Base-by-base conservation (phyloP, 2,329 filamentous ascomycete species). In the Sporothrix dimorphospora region DNA sequence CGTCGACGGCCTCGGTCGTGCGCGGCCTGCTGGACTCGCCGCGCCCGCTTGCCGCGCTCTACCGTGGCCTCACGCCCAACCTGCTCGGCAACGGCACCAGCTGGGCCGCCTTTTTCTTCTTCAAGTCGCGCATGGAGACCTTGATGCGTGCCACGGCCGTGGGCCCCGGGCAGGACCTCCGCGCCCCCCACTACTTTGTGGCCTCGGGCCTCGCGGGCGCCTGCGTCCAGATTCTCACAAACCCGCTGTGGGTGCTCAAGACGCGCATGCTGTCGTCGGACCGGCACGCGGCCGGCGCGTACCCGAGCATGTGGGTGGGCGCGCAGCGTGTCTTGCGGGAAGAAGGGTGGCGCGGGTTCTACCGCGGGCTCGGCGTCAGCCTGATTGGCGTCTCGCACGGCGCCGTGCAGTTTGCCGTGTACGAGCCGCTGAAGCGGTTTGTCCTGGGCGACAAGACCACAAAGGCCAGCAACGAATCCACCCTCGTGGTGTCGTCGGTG, bases 201-300 rank as follows among this genome's bases (percentile, higher is more conserved):
- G 89, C 94, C 4, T 94, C 92, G 45, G 92, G 84, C n/a, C 78
- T 86, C 38, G 84, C 87, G 75, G 94, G 95, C 40, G 85, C 91
- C 21, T 81, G 93, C 53, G 97, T 94, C 1, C 92, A 94, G 57
- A 83, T 93, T 40, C 86, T 95, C 75, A 98, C 96, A 40, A 98
- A 98, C 80, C 96, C 96, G 2, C 91, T 99, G 77, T 99, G 96
- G 96, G 96, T 99, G 2, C 90, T 99, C 80, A 98, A 98, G 85
- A 98, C 95, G 9, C 92, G 96, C 75, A 98, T 99, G 94, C 85
- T 98, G 30, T 94, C 94, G 40, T 94, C 93, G 4, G 93, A 96
- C 76, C 88, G 89, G 67, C 85, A 88, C 71, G 86, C 89, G 6
- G 88, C 86, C 1, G 94, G 94, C 16, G 96, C 95, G 1, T 99